Base-by-base conservation (phyloP, 441 rosid genomes). In the Gossypium armourianum region DNA sequence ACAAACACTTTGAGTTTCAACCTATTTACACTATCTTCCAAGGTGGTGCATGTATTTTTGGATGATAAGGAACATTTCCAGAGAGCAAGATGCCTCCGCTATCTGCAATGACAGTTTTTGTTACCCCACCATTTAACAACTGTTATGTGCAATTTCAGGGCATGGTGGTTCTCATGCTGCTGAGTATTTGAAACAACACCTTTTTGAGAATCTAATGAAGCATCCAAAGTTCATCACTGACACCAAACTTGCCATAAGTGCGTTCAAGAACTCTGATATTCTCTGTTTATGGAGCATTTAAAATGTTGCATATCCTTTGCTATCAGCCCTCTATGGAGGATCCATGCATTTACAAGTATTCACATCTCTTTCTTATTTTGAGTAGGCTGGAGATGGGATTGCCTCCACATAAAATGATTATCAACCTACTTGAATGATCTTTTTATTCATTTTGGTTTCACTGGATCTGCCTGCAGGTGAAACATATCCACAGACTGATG, bases 81-180 rank as follows among this genome's bases (percentile, higher is more conserved):
- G 53, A 54, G n/a, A 16, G 36, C 4, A 28, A 52, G 32, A 49
- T 54, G 5, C 0, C 17, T 29, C 50, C 68, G 58, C 9, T 43
- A 2, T 50, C 10, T 28, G 26, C 40, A 2, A 52, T 58, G 63
- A 29, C 4, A 9, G 19, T 62, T 72, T 21, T n/a, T 23, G 7
- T 47, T 21, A 3, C 36, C 55, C 7, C 20, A 0, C 10, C 19
- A 12, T 47, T 28, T 4, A 21, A 63, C 59, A 19, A 50, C 6
- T n/a, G 7, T 58, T 4, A 23, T 9, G 47, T 56, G 15, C n/a
- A 19, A 59, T 78, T 70, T 21, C 89, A 95, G 99, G 99, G 68
- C 99, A 95, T 82, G 99, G 97, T 71, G 98, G 98, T 74, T 89
- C 97, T 72, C 97, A 87, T 56, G 99, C 99, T 74, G 94, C 98